Conservation (phyloP, 1,284 basidiomycete species). For the Ustilago curta region DNA sequence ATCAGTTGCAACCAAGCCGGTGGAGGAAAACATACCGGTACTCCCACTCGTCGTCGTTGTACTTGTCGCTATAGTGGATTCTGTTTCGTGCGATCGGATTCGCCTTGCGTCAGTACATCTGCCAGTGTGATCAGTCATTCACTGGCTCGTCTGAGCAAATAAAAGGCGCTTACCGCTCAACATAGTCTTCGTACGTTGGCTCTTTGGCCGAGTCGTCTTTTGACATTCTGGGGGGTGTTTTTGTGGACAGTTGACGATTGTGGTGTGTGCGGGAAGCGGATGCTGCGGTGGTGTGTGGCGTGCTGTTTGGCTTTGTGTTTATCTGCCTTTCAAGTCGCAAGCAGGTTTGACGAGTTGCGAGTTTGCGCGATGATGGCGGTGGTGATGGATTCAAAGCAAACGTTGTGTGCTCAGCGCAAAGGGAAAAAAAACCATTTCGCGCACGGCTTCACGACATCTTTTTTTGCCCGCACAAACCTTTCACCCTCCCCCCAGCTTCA, state of each 20-base stretch:
- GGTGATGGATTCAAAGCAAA: too few relatives aligned
- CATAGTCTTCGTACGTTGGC: conserved; percentile 66
- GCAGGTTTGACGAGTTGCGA: too few relatives aligned
- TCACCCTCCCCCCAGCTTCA: not conserved
- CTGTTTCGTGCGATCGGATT: conserved; percentile 30
- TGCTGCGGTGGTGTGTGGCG: not conserved
- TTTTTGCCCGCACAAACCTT: too few relatives aligned
- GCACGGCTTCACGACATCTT: not conserved
- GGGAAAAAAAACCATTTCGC: not conserved
- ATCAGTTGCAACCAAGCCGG: too few relatives aligned
- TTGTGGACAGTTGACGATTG: not conserved
- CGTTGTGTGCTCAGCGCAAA: conserved; percentile 1
- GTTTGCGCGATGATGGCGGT: not conserved
- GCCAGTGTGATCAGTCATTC: not conserved
- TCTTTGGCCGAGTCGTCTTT: conserved; percentile 41
- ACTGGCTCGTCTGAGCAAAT: too few relatives aligned
- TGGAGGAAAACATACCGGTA: conserved; percentile 77
- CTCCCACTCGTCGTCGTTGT: conserved; percentile 73
- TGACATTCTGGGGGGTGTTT: conserved; percentile 4
- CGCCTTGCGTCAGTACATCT: too few relatives aligned
- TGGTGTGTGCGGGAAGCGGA: too few relatives aligned
- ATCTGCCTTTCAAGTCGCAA: too few relatives aligned
- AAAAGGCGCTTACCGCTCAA: too few relatives aligned
- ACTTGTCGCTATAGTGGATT: conserved; percentile 70
- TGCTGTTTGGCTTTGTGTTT: too few relatives aligned